These are phyloP conservation scores for Rutstroemia sp. DNA, from an alignment of 2,329 filamentous ascomycete species.

Conservation along the genomic window DNA sequence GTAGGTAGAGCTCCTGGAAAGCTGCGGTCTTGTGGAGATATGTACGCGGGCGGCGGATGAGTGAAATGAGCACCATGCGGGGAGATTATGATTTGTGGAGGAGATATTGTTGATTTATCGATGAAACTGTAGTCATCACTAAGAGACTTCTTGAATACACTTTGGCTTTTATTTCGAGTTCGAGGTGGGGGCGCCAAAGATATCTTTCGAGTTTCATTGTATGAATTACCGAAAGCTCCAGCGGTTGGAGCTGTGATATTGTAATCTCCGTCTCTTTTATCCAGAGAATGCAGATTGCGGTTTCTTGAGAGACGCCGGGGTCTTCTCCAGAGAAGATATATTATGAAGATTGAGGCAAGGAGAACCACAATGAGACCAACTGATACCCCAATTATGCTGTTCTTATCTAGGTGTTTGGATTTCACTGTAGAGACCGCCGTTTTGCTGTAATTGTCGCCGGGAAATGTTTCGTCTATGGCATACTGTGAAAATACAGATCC, in stretches of 20 bases:
- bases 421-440: background rate
- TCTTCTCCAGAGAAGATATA: background rate
- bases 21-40: background rate
- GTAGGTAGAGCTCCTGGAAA: too few species aligned
- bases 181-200: background rate
- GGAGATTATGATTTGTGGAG: background rate
- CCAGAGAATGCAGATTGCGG: background rate
- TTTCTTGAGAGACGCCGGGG: background rate
- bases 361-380: constrained; percentile 15
- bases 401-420: constrained; percentile 13
- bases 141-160: background rate
- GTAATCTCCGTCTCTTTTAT: constrained; percentile 1
- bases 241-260: constrained; percentile 6
- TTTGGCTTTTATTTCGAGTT: background rate
- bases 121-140: background rate
- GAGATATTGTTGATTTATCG: too few species aligned
- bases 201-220: background rate
- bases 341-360: constrained; percentile 7
- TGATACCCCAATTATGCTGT: constrained; percentile 23
- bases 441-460: constrained; percentile 10
- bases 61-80: background rate
- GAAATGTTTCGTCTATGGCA: constrained; percentile 18
- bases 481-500: constrained; percentile 22
- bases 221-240: background rate
- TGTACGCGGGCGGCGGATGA: background rate